A percentile compares a stretch with the other conserved stretches of the same genome.
phyloP scores from a whole-genome alignment of 2,329 filamentous ascomycete species.

The Dryadomyces quercivorus region DNA sequence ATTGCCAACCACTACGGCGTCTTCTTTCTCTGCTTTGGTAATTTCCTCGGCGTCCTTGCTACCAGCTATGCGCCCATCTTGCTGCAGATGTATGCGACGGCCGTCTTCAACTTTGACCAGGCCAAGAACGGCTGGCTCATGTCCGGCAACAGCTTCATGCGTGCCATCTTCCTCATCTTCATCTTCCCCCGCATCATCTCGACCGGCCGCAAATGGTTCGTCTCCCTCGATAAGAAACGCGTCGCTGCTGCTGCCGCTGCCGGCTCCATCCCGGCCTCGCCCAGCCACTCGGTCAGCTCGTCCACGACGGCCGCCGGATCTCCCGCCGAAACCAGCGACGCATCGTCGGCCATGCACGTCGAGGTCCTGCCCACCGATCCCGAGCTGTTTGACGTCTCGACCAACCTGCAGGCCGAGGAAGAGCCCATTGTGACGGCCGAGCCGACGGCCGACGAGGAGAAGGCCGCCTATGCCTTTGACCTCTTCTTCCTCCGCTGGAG shows the following conservation, averaged over 20 bases:
- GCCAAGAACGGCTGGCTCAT: conserved; percentile 44
- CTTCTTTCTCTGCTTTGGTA: conserved; percentile 49
- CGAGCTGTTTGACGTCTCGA: conserved; percentile 27
- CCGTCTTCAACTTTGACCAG: conserved; percentile 41
- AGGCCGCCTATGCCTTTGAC: conserved; percentile 47
- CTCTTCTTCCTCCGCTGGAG: conserved; percentile 55
- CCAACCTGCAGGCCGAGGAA: conserved; percentile 27
- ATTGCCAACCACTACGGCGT: conserved; percentile 46
- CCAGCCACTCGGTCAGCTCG: neutral
- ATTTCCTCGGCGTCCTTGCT: conserved; percentile 55
- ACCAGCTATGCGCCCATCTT: conserved; percentile 56
- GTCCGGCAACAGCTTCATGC: conserved; percentile 41
- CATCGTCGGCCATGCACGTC: neutral
- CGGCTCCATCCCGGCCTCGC: neutral
- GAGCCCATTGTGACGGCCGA: conserved; percentile 26
- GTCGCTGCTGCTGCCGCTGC: neutral
- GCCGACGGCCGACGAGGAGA: conserved; percentile 18
- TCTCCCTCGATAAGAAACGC: neutral
- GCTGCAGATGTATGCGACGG: conserved; percentile 46
- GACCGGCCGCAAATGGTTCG: conserved; percentile 17
- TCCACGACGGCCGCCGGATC: conserved; percentile 1
- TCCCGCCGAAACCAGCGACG: neutral
- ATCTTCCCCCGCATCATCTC: conserved; percentile 40
- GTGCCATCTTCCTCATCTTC: conserved; percentile 41
- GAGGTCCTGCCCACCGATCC: conserved; percentile 22